Evolutionary conservation across 768 basidiomycete species (phyloP).

Genomic region (Sarcodon sp.): DNA sequence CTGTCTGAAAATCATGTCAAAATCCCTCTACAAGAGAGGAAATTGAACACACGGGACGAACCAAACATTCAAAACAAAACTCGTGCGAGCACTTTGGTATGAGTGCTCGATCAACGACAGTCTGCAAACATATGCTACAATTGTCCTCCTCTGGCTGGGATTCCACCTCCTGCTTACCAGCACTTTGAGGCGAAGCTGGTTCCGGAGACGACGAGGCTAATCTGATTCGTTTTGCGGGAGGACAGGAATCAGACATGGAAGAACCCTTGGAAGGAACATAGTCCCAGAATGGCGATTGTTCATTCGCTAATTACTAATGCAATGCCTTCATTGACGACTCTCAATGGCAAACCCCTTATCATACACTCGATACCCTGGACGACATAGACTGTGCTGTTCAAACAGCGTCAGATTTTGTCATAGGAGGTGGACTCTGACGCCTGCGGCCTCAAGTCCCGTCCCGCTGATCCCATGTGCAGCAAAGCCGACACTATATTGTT

Average conservation of each 20-base stretch:
- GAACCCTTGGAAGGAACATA: too few relatives aligned
- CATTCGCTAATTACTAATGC: too few relatives aligned
- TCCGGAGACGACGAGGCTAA: slow-evolving; percentile 5
- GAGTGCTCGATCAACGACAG: slow-evolving; percentile 64
- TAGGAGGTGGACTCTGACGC: too few relatives aligned
- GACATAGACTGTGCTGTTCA: too few relatives aligned
- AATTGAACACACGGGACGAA: slow-evolving; percentile 11
- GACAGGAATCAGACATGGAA: not conserved
- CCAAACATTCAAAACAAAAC: slow-evolving; percentile 87
- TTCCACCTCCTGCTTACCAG: not conserved
- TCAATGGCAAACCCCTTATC: too few relatives aligned
- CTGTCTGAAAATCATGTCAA: not conserved
- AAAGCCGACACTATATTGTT: too few relatives aligned
- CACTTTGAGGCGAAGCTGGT: not conserved
- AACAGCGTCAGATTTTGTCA: too few relatives aligned
- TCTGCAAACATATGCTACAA: slow-evolving; percentile 83
- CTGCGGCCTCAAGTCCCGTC: too few relatives aligned
- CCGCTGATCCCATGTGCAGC: too few relatives aligned
- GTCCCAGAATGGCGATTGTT: too few relatives aligned
- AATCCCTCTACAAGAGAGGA: not conserved
- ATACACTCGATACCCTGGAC: too few relatives aligned
- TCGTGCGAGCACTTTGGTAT: slow-evolving; percentile 83
- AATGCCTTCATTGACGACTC: too few relatives aligned
- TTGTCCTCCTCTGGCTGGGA: slow-evolving; percentile 23
- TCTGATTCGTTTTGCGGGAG: slow-evolving; percentile 9